These are phyloP conservation scores for Elsinoe perseae DNA, from an alignment of 2,329 filamentous ascomycete species.

Conservation along the genomic window DNA sequence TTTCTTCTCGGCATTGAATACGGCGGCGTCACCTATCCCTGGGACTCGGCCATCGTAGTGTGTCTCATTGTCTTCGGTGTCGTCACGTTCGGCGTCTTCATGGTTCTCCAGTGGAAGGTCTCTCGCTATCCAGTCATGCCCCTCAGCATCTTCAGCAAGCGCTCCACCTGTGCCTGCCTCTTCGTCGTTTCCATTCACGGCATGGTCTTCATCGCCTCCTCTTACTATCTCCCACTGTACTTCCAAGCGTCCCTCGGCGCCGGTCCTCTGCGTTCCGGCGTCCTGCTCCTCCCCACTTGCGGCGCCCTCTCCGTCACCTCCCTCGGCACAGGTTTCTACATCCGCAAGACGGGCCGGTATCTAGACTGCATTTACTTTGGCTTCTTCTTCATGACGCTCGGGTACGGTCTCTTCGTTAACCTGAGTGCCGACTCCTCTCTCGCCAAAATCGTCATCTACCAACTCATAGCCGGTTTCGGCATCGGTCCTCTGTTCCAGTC, in stretches of 20 bases:
- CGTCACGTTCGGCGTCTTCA: conserved; percentile 48
- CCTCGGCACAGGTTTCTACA: conserved; percentile 33
- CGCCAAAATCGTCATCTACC: conserved; percentile 42
- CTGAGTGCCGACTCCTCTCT: conserved; percentile 29
- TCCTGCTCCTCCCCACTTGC: conserved; percentile 42
- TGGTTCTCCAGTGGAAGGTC: conserved; percentile 63
- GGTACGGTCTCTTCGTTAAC: conserved; percentile 34
- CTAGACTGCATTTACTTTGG: conserved; percentile 47
- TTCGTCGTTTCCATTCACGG: conserved; percentile 64
- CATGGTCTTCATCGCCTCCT: conserved; percentile 66
- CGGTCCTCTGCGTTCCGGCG: conserved; percentile 61
- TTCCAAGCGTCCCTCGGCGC: conserved; percentile 68
- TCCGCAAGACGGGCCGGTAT: conserved; percentile 41
- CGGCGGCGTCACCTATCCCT: conserved; percentile 67
- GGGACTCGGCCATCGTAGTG: conserved; percentile 62
- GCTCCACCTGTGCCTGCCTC: conserved; percentile 59
- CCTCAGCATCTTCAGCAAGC: conserved; percentile 57
- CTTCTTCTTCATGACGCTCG: conserved; percentile 33
- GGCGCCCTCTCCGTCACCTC: conserved; percentile 28
- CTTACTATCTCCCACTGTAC: conserved; percentile 78
- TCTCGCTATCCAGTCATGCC: conserved; percentile 76
- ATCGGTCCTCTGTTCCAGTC: conserved; percentile 61
- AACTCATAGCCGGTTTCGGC: conserved; percentile 56
- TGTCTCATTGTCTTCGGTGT: conserved; percentile 19
- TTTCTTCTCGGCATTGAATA: conserved; percentile 79